Evolutionary conservation across 495 filamentous ascomycete species (phyloP).

Genomic region (Cercophora samala): DNA sequence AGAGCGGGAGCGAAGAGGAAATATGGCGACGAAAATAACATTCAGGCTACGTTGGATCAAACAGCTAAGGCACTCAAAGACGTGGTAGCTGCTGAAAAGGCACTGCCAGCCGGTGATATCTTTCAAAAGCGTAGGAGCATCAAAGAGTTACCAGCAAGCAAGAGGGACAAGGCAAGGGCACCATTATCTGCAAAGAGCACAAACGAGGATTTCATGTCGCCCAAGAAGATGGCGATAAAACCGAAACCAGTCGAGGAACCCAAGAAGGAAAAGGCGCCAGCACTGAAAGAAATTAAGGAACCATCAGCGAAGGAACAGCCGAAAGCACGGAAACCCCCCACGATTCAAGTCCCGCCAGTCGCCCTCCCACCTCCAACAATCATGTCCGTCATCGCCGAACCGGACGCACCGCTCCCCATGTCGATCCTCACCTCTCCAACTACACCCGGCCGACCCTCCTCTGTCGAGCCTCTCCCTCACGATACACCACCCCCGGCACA

Average conservation of each 20-base stretch:
- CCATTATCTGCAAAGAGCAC: conserved; percentile 46
- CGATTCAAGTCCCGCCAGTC: conserved; percentile 18
- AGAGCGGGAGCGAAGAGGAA: conserved; percentile 36
- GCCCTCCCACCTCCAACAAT: conserved; percentile 26
- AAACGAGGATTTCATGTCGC: conserved; percentile 45
- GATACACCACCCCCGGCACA: conserved; percentile 58
- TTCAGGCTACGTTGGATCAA: conserved; percentile 4
- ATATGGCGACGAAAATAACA: conserved; percentile 34
- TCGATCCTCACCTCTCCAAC: conserved; percentile 31
- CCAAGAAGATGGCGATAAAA: conserved; percentile 37
- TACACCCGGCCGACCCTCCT: conserved; percentile 31
- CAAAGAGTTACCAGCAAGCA: conserved; percentile 33
- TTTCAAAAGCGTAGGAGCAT: conserved; percentile 29
- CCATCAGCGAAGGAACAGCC: conserved; percentile 3
- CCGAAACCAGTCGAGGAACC: conserved; percentile 21
- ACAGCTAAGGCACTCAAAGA: conserved; percentile 34
- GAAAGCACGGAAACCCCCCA: neutral
- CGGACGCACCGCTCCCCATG: conserved; percentile 31
- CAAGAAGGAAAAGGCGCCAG: conserved; percentile 23
- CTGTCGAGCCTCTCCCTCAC: conserved; percentile 33
- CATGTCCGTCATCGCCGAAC: conserved; percentile 27
- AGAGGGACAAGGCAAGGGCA: conserved; percentile 37
- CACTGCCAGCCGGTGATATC: conserved; percentile 11
- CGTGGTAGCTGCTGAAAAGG: conserved; percentile 14
- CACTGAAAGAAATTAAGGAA: conserved; percentile 20